Evolutionary conservation across 371 early-diverging fungal genomes (phyloP).

Genomic region (Lichtheimia hyalospora): DNA sequence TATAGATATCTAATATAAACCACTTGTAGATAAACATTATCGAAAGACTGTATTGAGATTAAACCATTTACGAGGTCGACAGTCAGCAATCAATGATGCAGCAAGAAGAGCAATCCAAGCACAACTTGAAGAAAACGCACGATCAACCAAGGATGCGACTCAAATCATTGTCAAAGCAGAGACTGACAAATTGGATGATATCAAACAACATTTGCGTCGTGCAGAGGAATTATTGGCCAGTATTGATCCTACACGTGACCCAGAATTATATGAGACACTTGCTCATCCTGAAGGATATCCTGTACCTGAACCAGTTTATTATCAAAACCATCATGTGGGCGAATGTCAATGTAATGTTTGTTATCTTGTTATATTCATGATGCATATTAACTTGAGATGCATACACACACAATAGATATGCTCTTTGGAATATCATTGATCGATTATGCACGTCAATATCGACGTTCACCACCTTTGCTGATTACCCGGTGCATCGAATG

Average conservation of each 20-base stretch:
- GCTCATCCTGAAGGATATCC: slow-evolving; percentile 7
- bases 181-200: neutral
- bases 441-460: slow-evolving; percentile 48
- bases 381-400: neutral
- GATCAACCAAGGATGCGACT: slow-evolving; percentile 8
- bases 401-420: too few species aligned
- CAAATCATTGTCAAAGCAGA: slow-evolving; percentile 7
- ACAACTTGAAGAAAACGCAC: slow-evolving; percentile 14
- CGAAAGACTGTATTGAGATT: slow-evolving; percentile 16
- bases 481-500: slow-evolving; percentile 60
- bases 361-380: neutral
- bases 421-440: slow-evolving; percentile 61
- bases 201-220: neutral
- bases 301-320: slow-evolving; percentile 16
- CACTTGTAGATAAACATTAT: slow-evolving; percentile 17
- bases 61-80: slow-evolving; percentile 15
- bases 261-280: slow-evolving; percentile 5
- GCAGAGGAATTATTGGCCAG: neutral
- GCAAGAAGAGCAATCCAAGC: slow-evolving; percentile 14
- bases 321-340: slow-evolving; percentile 21
- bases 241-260: slow-evolving; percentile 16
- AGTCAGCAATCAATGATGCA: slow-evolving; percentile 15
- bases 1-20: neutral
- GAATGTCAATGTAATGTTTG: slow-evolving; percentile 33
- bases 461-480: slow-evolving; percentile 55